Conservation (phyloP, 2,329 filamentous ascomycete species). For the Sphaerulina musiva region DNA sequence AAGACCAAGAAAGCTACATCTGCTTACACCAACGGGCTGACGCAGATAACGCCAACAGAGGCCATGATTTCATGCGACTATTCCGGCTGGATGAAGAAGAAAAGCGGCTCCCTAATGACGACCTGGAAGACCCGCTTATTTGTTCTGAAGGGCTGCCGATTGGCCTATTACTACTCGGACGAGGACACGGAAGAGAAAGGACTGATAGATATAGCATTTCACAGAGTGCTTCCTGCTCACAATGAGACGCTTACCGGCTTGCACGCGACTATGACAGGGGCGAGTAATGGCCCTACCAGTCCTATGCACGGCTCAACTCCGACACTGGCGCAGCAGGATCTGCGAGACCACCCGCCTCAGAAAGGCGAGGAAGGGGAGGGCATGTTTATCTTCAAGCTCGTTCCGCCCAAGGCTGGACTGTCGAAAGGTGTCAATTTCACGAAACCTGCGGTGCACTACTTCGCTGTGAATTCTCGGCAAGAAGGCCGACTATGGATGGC, state of each 20-base stretch:
- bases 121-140: constrained; percentile 98
- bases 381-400: constrained; percentile 97
- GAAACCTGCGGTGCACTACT: constrained; percentile 94
- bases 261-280: constrained; percentile 85
- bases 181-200: constrained; percentile 89
- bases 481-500: constrained; percentile 96
- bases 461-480: constrained; percentile 84
- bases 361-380: constrained; percentile 45
- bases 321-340: constrained; percentile 35
- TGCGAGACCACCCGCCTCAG: constrained; percentile 34
- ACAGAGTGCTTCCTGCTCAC: constrained; percentile 90
- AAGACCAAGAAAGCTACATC: constrained; percentile 84
- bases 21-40: constrained; percentile 80
- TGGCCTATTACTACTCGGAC: constrained; percentile 95
- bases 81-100: constrained; percentile 99
- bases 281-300: constrained; percentile 58
- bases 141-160: constrained; percentile 78
- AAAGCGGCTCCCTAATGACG: constrained; percentile 89
- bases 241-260: constrained; percentile 84
- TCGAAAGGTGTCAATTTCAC: constrained; percentile 94
- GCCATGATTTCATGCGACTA: constrained; percentile 85
- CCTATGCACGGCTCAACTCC: constrained; percentile 38
- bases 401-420: constrained; percentile 79
- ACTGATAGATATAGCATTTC: constrained; percentile 93
- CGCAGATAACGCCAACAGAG: constrained; percentile 72